phyloP scores from a whole-genome alignment of 306 rosid genomes.

The Mimosa pudica region DNA sequence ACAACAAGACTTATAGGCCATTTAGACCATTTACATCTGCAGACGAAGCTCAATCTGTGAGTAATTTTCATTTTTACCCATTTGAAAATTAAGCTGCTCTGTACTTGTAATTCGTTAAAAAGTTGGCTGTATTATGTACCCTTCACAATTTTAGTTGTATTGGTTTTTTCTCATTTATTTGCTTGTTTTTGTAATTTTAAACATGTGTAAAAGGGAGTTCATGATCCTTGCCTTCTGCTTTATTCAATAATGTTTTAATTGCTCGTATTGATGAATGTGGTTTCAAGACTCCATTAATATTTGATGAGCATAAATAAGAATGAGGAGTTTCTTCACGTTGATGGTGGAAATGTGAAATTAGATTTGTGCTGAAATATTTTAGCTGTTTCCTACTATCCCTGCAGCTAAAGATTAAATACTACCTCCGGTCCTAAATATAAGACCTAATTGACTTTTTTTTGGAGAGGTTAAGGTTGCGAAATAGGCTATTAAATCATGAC shows the following conservation, averaged over 20 bases:
- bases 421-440: too few relatives aligned
- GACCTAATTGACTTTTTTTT: too few relatives aligned
- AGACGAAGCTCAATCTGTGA: slow-evolving; percentile 87
- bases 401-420: not conserved
- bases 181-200: not conserved
- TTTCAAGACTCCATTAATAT: slow-evolving; percentile 2
- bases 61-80: slow-evolving; percentile 1
- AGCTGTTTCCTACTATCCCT: not conserved
- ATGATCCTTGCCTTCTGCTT: not conserved
- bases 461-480: too few relatives aligned
- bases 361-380: not conserved
- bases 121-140: not conserved
- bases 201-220: not conserved
- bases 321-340: slow-evolving; percentile 3
- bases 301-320: not conserved
- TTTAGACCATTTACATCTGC: slow-evolving; percentile 68
- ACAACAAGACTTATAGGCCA: slow-evolving; percentile 87
- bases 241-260: not conserved
- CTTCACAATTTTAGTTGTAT: slow-evolving; percentile 8
- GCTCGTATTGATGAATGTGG: slow-evolving; percentile 11
- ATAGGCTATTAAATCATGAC: too few relatives aligned
- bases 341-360: not conserved
- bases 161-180: not conserved
- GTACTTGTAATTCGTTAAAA: slow-evolving; percentile 13
- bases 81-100: slow-evolving; percentile 5